phyloP scores from a whole-genome alignment of 768 basidiomycete genomes.

The Cyclocybe cylindracea region DNA sequence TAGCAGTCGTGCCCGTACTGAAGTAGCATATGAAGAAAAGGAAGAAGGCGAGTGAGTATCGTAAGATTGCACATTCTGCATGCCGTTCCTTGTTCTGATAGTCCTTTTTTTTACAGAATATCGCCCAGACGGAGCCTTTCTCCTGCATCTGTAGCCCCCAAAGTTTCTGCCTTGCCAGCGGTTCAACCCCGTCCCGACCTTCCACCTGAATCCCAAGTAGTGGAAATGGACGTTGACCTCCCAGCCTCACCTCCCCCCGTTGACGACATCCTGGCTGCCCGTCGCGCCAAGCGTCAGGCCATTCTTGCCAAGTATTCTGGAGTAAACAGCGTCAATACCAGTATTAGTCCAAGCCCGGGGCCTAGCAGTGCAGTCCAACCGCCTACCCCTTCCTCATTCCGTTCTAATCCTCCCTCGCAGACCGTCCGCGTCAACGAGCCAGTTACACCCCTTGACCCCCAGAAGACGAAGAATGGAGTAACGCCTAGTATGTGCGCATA shows the following conservation, averaged over 20 bases:
- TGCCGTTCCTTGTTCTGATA: conserved; percentile 7
- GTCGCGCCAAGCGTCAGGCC: conserved; percentile 72
- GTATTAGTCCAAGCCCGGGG: conserved; percentile 57
- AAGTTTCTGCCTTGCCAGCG: conserved; percentile 5
- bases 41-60: conserved; percentile 95
- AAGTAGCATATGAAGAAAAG: conserved; percentile 54
- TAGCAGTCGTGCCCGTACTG: conserved; percentile 20
- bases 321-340: conserved; percentile 38
- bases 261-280: conserved; percentile 66
- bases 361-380: conserved; percentile 76
- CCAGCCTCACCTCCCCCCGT: conserved; percentile 54
- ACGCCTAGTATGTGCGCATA: conserved; percentile 16
- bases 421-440: conserved; percentile 45
- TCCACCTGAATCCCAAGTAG: conserved; percentile 29
- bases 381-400: conserved; percentile 53
- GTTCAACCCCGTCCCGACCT: conserved; percentile 11
- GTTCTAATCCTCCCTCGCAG: conserved; percentile 68
- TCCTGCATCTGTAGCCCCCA: conserved; percentile 4
- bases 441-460: conserved; percentile 12
- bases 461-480: conserved; percentile 7
- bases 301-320: conserved; percentile 78
- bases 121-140: conserved; percentile 52
- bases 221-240: conserved; percentile 58
- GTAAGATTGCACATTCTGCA: conserved; percentile 18
- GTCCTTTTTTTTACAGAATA: conserved; percentile 45